A percentile compares a stretch with the other conserved stretches of the same genome.
phyloP scores from a whole-genome alignment of 805 yeast species.

The Kazachstania martiniae region DNA sequence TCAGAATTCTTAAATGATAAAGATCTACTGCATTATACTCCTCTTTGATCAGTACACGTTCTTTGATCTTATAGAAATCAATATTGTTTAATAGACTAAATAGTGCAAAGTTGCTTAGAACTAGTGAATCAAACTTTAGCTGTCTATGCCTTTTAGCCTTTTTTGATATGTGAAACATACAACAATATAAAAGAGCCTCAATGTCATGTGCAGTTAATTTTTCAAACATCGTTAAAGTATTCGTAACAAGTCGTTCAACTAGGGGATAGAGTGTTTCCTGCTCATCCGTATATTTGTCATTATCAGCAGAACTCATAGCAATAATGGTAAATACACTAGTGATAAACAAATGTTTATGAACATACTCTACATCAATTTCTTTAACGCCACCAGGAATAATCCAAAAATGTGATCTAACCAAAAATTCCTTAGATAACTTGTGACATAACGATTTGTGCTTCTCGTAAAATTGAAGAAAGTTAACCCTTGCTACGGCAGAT shows the following conservation, averaged over 20 bases:
- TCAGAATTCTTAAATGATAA: conserved; percentile 44
- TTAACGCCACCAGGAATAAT: conserved; percentile 52
- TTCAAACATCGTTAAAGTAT: conserved; percentile 37
- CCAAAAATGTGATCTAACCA: conserved; percentile 48
- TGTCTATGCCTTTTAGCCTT: conserved; percentile 38
- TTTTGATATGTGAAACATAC: conserved; percentile 43
- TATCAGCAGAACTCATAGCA: conserved; percentile 48
- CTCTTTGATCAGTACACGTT: conserved; percentile 25
- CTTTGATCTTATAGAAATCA: conserved; percentile 33
- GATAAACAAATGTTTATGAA: conserved; percentile 41
- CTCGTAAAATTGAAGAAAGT: conserved; percentile 37
- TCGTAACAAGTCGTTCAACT: conserved; percentile 40
- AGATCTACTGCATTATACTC: conserved; percentile 31
- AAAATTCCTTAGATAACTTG: conserved; percentile 36
- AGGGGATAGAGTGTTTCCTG: conserved; percentile 38
- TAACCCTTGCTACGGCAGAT: conserved; percentile 30
- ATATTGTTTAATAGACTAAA: conserved; percentile 38
- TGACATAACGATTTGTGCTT: conserved; percentile 35
- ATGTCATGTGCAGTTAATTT: conserved; percentile 50
- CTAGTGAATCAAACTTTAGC: conserved; percentile 41
- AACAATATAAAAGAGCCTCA: conserved; percentile 46
- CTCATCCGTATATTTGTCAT: conserved; percentile 36
- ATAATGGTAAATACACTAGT: conserved; percentile 42
- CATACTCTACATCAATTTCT: conserved; percentile 36
- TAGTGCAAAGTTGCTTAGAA: conserved; percentile 41